Percentiles rank a stretch among this genome's conserved stretches.
Conservation (phyloP, 1,139 yeast species). For the Citeromyces siamensis region DNA sequence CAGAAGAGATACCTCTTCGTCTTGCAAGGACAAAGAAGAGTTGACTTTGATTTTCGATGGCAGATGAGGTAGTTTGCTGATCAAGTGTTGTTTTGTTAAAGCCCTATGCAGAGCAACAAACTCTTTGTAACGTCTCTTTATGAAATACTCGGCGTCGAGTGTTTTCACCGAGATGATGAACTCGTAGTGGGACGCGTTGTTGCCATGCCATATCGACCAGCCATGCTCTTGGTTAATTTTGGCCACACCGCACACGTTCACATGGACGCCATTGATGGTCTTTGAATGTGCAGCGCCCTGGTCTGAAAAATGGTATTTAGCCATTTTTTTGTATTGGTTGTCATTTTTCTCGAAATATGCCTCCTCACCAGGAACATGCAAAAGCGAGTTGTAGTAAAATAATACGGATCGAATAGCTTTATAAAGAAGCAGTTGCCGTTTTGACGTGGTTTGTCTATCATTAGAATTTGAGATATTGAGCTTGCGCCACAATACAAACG, state of each 20-base stretch:
- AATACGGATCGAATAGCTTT: slow-evolving; percentile 51
- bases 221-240: slow-evolving; percentile 12
- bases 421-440: slow-evolving; percentile 50
- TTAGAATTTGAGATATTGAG: slow-evolving; percentile 60
- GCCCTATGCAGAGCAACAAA: slow-evolving; percentile 42
- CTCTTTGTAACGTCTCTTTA: slow-evolving; percentile 53
- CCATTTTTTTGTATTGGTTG: slow-evolving; percentile 37
- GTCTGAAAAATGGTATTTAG: slow-evolving; percentile 24
- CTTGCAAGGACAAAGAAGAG: slow-evolving; percentile 17
- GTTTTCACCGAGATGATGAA: slow-evolving; percentile 30
- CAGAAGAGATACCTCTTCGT: slow-evolving; percentile 19
- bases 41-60: slow-evolving; percentile 43
- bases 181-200: slow-evolving; percentile 17
- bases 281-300: neutral
- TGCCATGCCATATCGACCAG: slow-evolving; percentile 6
- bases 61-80: slow-evolving; percentile 50
- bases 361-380: slow-evolving; percentile 49
- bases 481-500: slow-evolving; percentile 63
- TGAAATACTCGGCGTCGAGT: slow-evolving; percentile 26
- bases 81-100: slow-evolving; percentile 52
- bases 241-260: slow-evolving; percentile 57
- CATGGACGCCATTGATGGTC: slow-evolving; percentile 38
- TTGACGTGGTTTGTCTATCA: slow-evolving; percentile 62
- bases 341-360: slow-evolving; percentile 23
- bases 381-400: slow-evolving; percentile 63